A percentile compares a stretch with the other conserved stretches of the same genome.
phyloP scores from a whole-genome alignment of 2,329 filamentous ascomycete genomes.

The Aschersonia sp. region DNA sequence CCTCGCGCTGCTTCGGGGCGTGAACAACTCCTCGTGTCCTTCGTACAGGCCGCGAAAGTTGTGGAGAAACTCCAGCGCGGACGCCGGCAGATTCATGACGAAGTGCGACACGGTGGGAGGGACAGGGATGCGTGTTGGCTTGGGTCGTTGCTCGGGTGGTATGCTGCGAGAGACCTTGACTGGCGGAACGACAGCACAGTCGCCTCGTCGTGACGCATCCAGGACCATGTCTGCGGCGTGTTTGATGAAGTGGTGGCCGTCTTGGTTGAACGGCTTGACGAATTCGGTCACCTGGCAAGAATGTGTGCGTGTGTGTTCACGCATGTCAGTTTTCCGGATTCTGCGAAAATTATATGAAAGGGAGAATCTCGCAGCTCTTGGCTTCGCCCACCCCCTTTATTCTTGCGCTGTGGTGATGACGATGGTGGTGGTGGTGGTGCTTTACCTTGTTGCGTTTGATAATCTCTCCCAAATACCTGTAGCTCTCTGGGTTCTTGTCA shows the following conservation, averaged over 20 bases:
- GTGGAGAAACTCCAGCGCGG: slow-evolving; percentile 69
- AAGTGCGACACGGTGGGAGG: slow-evolving; percentile 80
- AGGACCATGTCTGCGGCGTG: slow-evolving; percentile 48
- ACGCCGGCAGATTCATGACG: slow-evolving; percentile 93
- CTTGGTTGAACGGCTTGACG: slow-evolving; percentile 66
- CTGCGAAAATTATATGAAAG: too few relatives aligned
- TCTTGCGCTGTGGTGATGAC: too few relatives aligned
- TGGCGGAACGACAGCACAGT: slow-evolving; percentile 38
- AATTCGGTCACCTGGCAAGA: slow-evolving; percentile 41
- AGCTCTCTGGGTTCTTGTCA: slow-evolving; percentile 88
- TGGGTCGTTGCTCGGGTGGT: slow-evolving; percentile 19
- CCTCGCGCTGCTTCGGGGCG: slow-evolving; percentile 38
- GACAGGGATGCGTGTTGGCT: slow-evolving; percentile 31
- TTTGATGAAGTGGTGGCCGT: slow-evolving; percentile 70
- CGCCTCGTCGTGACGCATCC: slow-evolving; percentile 30
- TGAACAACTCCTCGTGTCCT: slow-evolving; percentile 52
- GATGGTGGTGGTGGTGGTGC: too few relatives aligned
- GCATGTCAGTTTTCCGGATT: too few relatives aligned
- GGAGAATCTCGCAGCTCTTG: too few relatives aligned
- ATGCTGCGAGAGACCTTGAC: slow-evolving; percentile 22
- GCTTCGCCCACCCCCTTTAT: too few relatives aligned
- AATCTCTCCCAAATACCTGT: slow-evolving; percentile 54
- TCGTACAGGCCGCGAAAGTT: slow-evolving; percentile 58
- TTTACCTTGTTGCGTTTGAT: slow-evolving; percentile 65
- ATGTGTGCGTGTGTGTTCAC: background rate